Conservation (phyloP, 331 rosid species). For the Malus hybrid region DNA sequence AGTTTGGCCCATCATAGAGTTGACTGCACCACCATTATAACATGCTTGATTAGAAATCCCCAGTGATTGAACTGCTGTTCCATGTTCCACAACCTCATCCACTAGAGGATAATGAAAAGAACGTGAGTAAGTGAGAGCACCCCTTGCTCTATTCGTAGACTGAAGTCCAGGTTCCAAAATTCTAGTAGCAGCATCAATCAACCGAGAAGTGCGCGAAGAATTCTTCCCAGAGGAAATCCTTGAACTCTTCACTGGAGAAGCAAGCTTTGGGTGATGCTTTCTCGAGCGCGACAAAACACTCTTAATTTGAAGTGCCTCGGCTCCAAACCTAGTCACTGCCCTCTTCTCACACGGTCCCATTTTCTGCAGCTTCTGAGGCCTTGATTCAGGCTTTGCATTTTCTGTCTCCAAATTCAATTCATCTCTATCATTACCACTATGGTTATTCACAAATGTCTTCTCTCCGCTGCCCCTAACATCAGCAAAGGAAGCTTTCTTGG, state of each 20-base stretch:
- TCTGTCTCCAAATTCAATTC: conserved; percentile 37
- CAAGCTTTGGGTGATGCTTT: conserved; percentile 46
- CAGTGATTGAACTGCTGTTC: background rate
- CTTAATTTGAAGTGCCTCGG: conserved; percentile 58
- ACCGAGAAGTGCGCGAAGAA: conserved; percentile 50
- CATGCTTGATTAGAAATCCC: conserved; percentile 18
- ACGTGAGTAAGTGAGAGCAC: conserved; percentile 34
- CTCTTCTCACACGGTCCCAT: conserved; percentile 36
- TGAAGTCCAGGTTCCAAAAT: conserved; percentile 79
- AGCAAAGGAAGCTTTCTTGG: conserved; percentile 35
- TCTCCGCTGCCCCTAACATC: conserved; percentile 23
- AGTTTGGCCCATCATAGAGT: conserved; percentile 28
- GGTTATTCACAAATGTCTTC: conserved; percentile 8
- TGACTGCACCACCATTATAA: conserved; percentile 19
- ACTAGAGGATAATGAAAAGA: conserved; percentile 26
- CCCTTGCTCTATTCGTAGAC: conserved; percentile 43
- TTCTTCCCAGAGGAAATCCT: conserved; percentile 43
- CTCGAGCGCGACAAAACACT: conserved; percentile 55
- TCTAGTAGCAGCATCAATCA: conserved; percentile 63
- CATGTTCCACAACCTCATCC: conserved; percentile 15
- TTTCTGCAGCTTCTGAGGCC: conserved; percentile 74
- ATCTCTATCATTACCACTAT: conserved; percentile 26
- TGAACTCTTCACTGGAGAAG: conserved; percentile 52
- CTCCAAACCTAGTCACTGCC: conserved; percentile 50
- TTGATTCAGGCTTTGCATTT: conserved; percentile 44